Evolutionary conservation across 495 filamentous ascomycete genomes (phyloP).

Genomic region (Jackrogersella multiformis): DNA sequence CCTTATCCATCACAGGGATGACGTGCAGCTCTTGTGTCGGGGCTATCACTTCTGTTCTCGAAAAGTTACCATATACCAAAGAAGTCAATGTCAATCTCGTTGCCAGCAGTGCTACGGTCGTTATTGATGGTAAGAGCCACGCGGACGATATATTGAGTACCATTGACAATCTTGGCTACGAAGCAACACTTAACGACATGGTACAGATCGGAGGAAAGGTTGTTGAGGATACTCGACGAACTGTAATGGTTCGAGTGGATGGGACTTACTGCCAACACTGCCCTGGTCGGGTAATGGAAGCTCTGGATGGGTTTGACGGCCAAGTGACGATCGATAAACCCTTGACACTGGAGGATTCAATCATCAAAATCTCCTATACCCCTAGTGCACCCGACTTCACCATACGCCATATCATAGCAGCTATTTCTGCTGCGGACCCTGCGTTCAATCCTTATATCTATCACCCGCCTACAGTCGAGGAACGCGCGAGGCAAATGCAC

Average conservation of each 20-base stretch:
- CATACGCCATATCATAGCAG: conserved; percentile 4
- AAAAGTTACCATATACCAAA: neutral
- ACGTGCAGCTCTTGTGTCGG: conserved; percentile 7
- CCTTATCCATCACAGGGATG: conserved; percentile 6
- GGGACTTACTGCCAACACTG: conserved; percentile 4
- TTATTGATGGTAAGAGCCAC: neutral
- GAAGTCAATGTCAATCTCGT: conserved; percentile 10
- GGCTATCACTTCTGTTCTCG: neutral
- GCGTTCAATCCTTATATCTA: neutral
- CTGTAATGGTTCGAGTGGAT: neutral
- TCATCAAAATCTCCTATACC: neutral
- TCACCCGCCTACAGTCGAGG: conserved; percentile 1
- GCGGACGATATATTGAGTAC: neutral
- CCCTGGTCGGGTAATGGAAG: neutral
- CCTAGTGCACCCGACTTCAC: neutral
- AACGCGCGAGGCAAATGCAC: conserved; percentile 9
- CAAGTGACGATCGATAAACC: neutral
- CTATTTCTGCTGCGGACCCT: neutral
- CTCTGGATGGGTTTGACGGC: neutral
- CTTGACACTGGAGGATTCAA: neutral
- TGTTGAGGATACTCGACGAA: neutral
- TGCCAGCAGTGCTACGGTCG: neutral
- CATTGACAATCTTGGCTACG: neutral
- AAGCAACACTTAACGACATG: neutral
- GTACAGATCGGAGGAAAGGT: neutral